Percentiles rank a stretch among this genome's conserved stretches.
Conservation (phyloP, 768 basidiomycete species). For the Amanita pallidorosea region DNA sequence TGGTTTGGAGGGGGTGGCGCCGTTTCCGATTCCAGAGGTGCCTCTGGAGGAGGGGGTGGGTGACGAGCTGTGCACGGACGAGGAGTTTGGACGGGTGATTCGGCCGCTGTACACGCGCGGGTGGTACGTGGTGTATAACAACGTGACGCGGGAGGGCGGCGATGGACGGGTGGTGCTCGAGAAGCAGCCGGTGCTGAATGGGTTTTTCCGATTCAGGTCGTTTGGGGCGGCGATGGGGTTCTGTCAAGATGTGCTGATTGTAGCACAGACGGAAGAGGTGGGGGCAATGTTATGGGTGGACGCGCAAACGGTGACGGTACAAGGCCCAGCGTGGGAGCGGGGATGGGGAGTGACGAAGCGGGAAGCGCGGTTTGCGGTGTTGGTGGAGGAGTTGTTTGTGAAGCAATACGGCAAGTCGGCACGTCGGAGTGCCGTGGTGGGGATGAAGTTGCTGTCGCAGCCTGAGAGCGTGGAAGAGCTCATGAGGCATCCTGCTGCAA, state of each 20-base stretch:
- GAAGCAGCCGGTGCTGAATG: slow-evolving; percentile 1
- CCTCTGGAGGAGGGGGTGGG: too few species aligned
- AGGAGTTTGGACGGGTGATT: background rate
- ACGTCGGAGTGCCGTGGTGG: background rate
- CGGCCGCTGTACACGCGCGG: background rate
- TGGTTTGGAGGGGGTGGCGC: background rate
- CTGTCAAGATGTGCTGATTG: background rate
- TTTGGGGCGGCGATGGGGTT: background rate
- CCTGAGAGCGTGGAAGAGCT: background rate
- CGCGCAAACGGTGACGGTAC: background rate
- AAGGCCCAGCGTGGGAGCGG: background rate
- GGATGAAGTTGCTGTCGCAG: background rate
- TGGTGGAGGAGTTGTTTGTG: background rate
- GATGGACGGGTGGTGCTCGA: background rate
- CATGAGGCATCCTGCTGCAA: background rate
- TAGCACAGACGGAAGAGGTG: background rate
- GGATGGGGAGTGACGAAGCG: background rate
- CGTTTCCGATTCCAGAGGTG: background rate
- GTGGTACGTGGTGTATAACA: slow-evolving; percentile 3
- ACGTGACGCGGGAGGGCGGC: background rate
- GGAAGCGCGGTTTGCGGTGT: slow-evolving; percentile 1
- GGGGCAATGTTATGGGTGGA: background rate
- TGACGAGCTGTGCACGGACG: background rate
- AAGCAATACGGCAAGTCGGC: background rate
- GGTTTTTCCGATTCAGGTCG: background rate